Base-by-base conservation (phyloP, 2,329 filamentous ascomycete genomes). In the Bipolaris oryzae region DNA sequence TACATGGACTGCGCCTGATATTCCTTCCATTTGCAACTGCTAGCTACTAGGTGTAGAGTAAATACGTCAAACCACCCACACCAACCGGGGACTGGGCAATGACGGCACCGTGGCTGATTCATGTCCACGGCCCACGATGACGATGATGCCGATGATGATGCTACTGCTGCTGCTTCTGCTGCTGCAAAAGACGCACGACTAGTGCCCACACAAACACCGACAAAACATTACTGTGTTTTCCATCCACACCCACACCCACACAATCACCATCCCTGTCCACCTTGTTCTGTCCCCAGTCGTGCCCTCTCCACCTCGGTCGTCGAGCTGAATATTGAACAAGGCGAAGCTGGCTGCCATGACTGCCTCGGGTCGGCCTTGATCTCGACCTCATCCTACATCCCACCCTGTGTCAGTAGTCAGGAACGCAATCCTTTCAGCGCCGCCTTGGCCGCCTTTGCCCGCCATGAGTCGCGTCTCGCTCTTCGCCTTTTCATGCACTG, bases 141-240 rank as follows among this genome's bases (percentile, higher is more conserved):
- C 3, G 25, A 28, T 28, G 9, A 28, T 28, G 25, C 9, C 10
- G 25, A 28, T 28, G 9, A 10, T 28, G 25, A 9, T 10, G 25
- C 5, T 56, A 61, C 47, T 56, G 64, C 62, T 60, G 58, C 58
- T 57, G 66, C 61, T 60, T 60, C 61, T 56, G 66, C 63, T 58
- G 62, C 62, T 46, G 53, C 55, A 57, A 48, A 61, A 59, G 47
- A 20, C 43, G 54, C 43, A 48, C 46, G 38, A 38, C 54, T 57
- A 53, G 57, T 64, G 61, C 60, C 56, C 35, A 54, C 16, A 41
- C 20, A 21, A 28, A 35, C 34, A 1, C 7, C 15, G 34, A 35
- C 34, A 35, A 16, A 15, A 35, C 34, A 15, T 15, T 16, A 35
- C 34, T 28, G 13, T 15, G 34, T 16, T 35, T 16, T 35, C 34